These are phyloP conservation scores for Atkinsonella hypoxylon DNA, from an alignment of 2,329 filamentous ascomycete species.

Conservation along the genomic window DNA sequence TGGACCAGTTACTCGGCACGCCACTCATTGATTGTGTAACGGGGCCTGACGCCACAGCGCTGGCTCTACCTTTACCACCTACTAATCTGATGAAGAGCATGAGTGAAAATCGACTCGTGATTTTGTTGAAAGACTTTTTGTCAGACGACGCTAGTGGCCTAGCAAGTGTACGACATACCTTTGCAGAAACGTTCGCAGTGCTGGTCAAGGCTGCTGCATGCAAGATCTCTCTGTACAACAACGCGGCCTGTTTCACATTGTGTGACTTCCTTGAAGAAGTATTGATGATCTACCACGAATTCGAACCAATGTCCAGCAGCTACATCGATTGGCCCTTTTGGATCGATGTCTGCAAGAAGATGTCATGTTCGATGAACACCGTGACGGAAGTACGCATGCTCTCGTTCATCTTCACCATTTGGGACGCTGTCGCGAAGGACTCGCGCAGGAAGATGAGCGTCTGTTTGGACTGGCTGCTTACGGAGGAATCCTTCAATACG, in stretches of 20 bases:
- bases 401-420: conserved; percentile 68
- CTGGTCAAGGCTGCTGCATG: conserved; percentile 64
- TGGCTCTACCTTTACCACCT: conserved; percentile 50
- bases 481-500: conserved; percentile 62
- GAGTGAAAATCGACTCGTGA: conserved; percentile 78
- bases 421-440: conserved; percentile 59
- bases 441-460: conserved; percentile 55
- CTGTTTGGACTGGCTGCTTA: conserved; percentile 64
- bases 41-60: conserved; percentile 53
- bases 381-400: conserved; percentile 81
- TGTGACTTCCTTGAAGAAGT: conserved; percentile 84
- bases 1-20: conserved; percentile 32
- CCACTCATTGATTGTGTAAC: conserved; percentile 32
- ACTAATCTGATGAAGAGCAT: conserved; percentile 65
- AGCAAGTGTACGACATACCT: conserved; percentile 47
- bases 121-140: conserved; percentile 71
- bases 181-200: conserved; percentile 62
- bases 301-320: conserved; percentile 29
- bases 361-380: conserved; percentile 74
- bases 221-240: conserved; percentile 68
- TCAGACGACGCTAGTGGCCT: conserved; percentile 31
- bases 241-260: conserved; percentile 75
- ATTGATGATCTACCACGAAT: conserved; percentile 47
- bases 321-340: conserved; percentile 75
- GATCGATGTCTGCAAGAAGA: conserved; percentile 66